These are phyloP conservation scores for Russula compacta DNA, from an alignment of 768 basidiomycete genomes.

Conservation along the genomic window DNA sequence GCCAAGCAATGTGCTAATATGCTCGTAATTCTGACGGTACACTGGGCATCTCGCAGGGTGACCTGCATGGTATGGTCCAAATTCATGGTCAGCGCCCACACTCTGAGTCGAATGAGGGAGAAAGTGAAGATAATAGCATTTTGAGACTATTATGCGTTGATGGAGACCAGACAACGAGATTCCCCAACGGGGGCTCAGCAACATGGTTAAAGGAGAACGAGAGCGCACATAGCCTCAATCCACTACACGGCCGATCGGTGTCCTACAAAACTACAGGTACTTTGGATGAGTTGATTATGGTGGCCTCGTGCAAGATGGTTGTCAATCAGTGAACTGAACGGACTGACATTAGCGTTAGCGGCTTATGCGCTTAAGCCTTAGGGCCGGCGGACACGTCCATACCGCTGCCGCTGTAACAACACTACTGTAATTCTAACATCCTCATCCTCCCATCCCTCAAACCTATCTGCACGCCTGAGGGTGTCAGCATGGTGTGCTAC, in stretches of 20 bases:
- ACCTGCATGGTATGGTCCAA: background rate
- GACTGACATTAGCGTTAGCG: no score
- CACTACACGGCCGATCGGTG: no score
- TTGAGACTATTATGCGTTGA: background rate
- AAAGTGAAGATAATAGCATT: background rate
- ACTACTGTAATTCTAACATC: background rate
- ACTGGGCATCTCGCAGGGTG: background rate
- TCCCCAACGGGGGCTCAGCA: background rate
- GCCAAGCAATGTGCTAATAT: background rate
- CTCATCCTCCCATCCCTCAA: background rate
- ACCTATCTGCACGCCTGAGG: background rate
- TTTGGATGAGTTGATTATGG: background rate
- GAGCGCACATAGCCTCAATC: background rate
- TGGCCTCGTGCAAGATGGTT: background rate
- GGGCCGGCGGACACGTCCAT: background rate
- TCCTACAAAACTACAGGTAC: background rate
- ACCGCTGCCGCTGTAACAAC: no score
- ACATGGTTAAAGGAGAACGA: background rate
- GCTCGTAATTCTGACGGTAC: background rate
- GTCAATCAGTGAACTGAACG: background rate
- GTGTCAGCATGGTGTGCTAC: conserved; percentile 9
- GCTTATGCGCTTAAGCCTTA: background rate
- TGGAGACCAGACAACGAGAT: background rate
- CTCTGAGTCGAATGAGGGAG: background rate
- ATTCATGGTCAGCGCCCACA: background rate